These are phyloP conservation scores for Debaryomycetaceae sp. DNA, from an alignment of 1,139 yeast species.

Conservation along the genomic window DNA sequence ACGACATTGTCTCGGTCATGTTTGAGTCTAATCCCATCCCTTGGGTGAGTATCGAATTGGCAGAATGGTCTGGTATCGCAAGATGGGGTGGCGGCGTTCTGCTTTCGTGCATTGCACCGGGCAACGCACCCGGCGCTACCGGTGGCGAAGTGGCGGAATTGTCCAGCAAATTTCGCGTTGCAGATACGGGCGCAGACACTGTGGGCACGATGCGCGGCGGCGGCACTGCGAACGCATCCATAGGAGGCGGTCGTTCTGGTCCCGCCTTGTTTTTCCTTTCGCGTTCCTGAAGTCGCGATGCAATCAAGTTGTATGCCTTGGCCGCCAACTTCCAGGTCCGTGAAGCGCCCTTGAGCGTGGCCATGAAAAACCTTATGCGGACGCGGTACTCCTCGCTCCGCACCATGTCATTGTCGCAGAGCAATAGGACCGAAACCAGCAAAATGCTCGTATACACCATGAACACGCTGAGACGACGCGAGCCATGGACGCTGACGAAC, in stretches of 20 bases:
- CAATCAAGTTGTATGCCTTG: conserved; percentile 32
- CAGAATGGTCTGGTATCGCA: too few relatives aligned
- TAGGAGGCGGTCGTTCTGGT: conserved; percentile 2
- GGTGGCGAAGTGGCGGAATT: too few relatives aligned
- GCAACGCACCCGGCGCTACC: too few relatives aligned
- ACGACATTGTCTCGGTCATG: background rate
- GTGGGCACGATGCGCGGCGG: background rate
- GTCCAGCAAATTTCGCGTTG: background rate
- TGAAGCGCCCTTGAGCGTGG: conserved; percentile 26
- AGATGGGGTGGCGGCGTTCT: background rate
- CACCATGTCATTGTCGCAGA: conserved; percentile 22
- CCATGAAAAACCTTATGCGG: conserved; percentile 28
- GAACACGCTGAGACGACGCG: conserved; percentile 31
- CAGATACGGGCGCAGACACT: background rate
- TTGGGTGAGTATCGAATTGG: too few relatives aligned
- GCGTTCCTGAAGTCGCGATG: conserved; percentile 13
- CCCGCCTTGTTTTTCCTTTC: background rate
- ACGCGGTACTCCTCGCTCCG: conserved; percentile 16
- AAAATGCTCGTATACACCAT: conserved; percentile 39
- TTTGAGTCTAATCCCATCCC: background rate
- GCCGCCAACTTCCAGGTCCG: conserved; percentile 41
- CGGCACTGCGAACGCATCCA: background rate
- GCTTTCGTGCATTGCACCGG: background rate
- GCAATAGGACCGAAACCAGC: conserved; percentile 33
- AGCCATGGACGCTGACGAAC: conserved; percentile 30